These are phyloP conservation scores for Melaleuca quinquenervia DNA, from an alignment of 345 rosid genomes.

Conservation along the genomic window DNA sequence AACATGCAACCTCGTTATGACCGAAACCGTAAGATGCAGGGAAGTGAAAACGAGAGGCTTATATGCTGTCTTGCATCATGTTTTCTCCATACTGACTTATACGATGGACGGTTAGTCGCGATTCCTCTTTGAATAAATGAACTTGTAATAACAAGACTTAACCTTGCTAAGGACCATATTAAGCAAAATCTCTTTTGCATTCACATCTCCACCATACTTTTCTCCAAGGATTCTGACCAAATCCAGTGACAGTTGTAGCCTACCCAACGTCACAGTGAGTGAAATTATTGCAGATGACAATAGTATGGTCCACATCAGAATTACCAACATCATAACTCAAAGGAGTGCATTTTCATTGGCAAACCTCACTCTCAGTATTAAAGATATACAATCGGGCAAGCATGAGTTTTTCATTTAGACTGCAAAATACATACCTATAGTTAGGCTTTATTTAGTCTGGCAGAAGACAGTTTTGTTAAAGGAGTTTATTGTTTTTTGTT, in stretches of 20 bases:
- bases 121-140: too few species aligned
- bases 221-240: neutral
- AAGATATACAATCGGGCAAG: neutral
- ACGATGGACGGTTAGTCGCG: too few species aligned
- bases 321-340: too few species aligned
- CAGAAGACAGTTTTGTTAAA: neutral
- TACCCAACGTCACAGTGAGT: neutral
- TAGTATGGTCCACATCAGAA: too few species aligned
- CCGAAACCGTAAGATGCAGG: neutral
- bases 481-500: neutral
- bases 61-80: neutral
- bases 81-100: neutral
- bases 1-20: neutral
- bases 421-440: neutral
- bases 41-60: neutral
- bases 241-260: neutral
- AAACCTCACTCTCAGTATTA: too few species aligned
- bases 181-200: neutral
- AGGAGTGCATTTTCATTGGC: too few species aligned
- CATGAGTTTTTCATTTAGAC: neutral
- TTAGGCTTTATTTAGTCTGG: neutral
- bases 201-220: neutral
- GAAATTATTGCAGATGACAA: neutral
- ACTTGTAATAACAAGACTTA: too few species aligned
- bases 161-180: neutral